Evolutionary conservation across 169 alveolate genomes (phyloP).

Genomic region (Besnoitia besnoiti): DNA sequence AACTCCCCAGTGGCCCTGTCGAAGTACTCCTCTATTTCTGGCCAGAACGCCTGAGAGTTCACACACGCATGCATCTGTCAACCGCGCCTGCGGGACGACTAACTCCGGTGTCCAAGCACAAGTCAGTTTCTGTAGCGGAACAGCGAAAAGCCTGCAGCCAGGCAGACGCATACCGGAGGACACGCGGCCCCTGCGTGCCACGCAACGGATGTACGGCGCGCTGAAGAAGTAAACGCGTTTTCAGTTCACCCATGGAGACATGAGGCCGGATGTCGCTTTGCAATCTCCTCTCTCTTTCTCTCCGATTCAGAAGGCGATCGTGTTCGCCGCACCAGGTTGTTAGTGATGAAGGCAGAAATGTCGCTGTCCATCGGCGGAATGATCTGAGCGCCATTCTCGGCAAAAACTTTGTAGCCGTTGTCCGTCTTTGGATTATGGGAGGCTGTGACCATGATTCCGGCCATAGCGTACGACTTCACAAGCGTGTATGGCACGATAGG

Average conservation of each 20-base stretch:
- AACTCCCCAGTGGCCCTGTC: neutral
- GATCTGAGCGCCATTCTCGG: conserved; percentile 84
- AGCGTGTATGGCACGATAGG: conserved; percentile 85
- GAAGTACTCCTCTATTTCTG: conserved; percentile 29
- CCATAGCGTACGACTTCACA: conserved; percentile 72
- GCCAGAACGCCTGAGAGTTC: conserved; percentile 37
- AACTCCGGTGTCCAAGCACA: no score
- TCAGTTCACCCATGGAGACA: no score
- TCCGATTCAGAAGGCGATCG: no score
- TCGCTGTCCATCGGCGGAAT: conserved; percentile 79
- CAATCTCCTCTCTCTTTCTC: no score
- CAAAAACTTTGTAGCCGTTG: conserved; percentile 85
- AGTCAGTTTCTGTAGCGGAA: no score
- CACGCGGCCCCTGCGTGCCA: neutral
- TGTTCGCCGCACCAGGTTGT: conserved; percentile 74
- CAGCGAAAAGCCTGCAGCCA: no score
- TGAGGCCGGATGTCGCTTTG: no score
- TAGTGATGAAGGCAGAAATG: conserved; percentile 73
- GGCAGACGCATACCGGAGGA: no score
- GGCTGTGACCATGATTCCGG: conserved; percentile 88
- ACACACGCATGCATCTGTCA: neutral
- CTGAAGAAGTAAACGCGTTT: neutral
- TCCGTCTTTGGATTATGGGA: conserved; percentile 86
- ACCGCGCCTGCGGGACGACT: no score
- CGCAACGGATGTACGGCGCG: neutral